These are phyloP conservation scores for Starmerella riodocensis DNA, from an alignment of 805 yeast species.

Conservation along the genomic window DNA sequence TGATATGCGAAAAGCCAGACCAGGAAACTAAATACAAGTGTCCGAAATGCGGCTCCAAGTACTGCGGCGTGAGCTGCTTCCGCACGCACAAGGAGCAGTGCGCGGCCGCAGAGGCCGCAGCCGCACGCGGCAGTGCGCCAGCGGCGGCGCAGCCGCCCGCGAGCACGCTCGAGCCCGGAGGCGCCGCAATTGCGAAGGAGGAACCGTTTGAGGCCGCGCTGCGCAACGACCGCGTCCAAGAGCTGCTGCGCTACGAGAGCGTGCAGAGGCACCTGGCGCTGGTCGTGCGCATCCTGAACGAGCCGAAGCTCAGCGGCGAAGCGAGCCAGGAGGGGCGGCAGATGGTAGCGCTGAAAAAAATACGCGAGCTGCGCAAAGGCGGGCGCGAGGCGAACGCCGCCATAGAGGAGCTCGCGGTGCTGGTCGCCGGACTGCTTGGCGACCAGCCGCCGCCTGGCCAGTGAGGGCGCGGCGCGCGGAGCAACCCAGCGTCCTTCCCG, in stretches of 20 bases:
- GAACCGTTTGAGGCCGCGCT: conserved; percentile 1
- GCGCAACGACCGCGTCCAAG: conserved; percentile 34
- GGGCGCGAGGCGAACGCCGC: conserved; percentile 55
- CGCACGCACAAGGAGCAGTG: conserved; percentile 33
- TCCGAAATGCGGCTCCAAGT: conserved; percentile 34
- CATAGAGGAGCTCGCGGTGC: conserved; percentile 53
- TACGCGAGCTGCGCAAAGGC: conserved; percentile 46
- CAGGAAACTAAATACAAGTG: conserved; percentile 37
- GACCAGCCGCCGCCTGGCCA: too few species aligned
- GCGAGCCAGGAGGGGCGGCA: conserved; percentile 39
- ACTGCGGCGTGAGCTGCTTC: conserved; percentile 51
- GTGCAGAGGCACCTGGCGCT: conserved; percentile 44
- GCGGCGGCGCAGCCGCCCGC: too few species aligned
- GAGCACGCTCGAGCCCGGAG: background rate
- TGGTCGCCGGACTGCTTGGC: conserved; percentile 4
- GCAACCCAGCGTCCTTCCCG: too few species aligned
- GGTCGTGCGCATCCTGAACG: conserved; percentile 36
- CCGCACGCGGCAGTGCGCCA: too few species aligned
- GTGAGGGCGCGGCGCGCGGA: too few species aligned
- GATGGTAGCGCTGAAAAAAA: conserved; percentile 48
- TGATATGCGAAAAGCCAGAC: conserved; percentile 6
- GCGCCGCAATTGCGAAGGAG: background rate
- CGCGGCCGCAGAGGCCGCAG: too few species aligned
- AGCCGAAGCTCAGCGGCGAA: conserved; percentile 38
- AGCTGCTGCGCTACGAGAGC: conserved; percentile 39